phyloP scores from a whole-genome alignment of 2,329 filamentous ascomycete species.

The Pseudogymnoascus sp. region DNA sequence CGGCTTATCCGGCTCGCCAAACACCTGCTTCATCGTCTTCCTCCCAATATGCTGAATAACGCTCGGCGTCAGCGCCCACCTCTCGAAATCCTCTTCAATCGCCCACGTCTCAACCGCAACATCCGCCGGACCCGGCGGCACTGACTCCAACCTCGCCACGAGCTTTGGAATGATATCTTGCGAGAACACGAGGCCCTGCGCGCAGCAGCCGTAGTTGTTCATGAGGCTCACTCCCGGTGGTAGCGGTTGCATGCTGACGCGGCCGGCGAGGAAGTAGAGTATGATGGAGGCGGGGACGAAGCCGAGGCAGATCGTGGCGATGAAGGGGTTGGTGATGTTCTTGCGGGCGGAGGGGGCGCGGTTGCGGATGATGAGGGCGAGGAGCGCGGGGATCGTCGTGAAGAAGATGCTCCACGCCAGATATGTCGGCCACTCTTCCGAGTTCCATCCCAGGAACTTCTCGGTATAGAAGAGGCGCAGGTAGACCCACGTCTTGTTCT shows the following conservation, averaged over 20 bases:
- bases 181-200: conserved; percentile 32
- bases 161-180: conserved; percentile 20
- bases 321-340: conserved; percentile 7
- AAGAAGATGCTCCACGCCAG: conserved; percentile 10
- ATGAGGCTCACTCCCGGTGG: conserved; percentile 26
- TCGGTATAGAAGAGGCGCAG: conserved; percentile 33
- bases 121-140: conserved; percentile 24
- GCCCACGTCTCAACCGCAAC: conserved; percentile 31
- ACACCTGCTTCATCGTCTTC: conserved; percentile 15
- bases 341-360: background rate
- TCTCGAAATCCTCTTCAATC: conserved; percentile 22
- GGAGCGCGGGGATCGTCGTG: background rate
- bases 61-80: conserved; percentile 32
- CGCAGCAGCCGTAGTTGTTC: conserved; percentile 32
- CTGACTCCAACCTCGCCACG: conserved; percentile 16
- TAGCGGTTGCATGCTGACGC: conserved; percentile 14
- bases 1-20: conserved; percentile 4
- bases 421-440: conserved; percentile 29
- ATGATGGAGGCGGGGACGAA: conserved; percentile 12
- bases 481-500: conserved; percentile 23
- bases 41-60: conserved; percentile 32
- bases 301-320: conserved; percentile 8
- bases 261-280: conserved; percentile 16
- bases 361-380: background rate
- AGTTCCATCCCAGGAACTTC: conserved; percentile 32